Base-by-base conservation (phyloP, 805 yeast species). In the Candida odintsovae region DNA sequence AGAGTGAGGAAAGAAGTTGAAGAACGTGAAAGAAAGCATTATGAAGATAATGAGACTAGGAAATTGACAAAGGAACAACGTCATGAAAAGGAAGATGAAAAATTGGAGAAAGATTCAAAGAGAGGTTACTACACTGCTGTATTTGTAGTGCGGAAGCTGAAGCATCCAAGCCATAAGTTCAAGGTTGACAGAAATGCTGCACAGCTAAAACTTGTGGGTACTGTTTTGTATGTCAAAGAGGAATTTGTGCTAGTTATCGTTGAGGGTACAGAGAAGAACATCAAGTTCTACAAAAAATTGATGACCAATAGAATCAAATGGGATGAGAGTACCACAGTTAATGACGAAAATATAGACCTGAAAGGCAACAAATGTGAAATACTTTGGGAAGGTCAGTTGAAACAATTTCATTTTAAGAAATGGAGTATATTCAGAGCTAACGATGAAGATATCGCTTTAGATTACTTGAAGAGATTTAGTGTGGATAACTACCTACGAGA, bases 111-210 rank as follows among this genome's bases (percentile, higher is more conserved):
- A 16, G 83, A 83, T 50, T 62, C 80, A 10, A 56, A 61, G 23
- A 69, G 70, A 44, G 94, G 94, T 0, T 65, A 69, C 33, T 69
- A 58, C 52, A 69, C 82, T 21, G 73, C 79, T 2, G 89, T 86
- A 1, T 89, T 81, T 61, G 66, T 70, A 16, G 69, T 90, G 13
- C 66, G 71, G 19, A 64, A 71, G 40, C 63, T 87, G 12, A 67
- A 70, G 2, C 82, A 83, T 61, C 83, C 86, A 0, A 81, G 82
- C 50, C 86, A 87, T 52, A 66, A 76, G 40, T 90, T 70, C 65
- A 86, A 90, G 58, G 75, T 90, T 8, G 90, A 88, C 56, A 77
- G 76, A 50, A 89, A 89, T 62, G 95, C 96, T 1, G 80, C 80
- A 52, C 92, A 92, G 59, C 61, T 80, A 41, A 75, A 70, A 2